Evolutionary conservation across 495 filamentous ascomycete species (phyloP).

Genomic region (Echria macrotheca): DNA sequence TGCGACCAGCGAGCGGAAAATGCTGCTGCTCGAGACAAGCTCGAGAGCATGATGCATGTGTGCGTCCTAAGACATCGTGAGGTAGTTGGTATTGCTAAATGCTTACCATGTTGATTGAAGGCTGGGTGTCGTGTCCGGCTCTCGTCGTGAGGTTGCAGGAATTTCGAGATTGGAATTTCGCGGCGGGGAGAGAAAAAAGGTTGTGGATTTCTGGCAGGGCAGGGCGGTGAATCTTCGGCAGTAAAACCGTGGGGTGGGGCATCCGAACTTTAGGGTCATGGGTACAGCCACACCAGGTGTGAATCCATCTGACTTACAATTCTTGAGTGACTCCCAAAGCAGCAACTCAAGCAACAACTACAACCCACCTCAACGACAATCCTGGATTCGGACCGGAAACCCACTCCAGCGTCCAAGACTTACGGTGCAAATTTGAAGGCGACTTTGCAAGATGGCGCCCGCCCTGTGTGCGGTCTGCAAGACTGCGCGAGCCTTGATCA

Average conservation of each 20-base stretch:
- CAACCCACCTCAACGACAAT: too few species aligned
- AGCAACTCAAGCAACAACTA: neutral
- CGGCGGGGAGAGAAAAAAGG: slow-evolving; percentile 19
- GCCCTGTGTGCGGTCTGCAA: slow-evolving; percentile 69
- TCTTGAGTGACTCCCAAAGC: neutral
- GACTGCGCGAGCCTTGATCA: slow-evolving; percentile 72
- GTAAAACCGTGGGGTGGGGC: slow-evolving; percentile 1
- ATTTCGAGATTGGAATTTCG: slow-evolving; percentile 18
- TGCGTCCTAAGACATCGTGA: slow-evolving; percentile 19
- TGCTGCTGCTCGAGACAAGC: slow-evolving; percentile 37
- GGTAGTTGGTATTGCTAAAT: slow-evolving; percentile 21
- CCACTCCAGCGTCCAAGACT: neutral
- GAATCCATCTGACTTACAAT: neutral
- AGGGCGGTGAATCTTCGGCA: slow-evolving; percentile 23
- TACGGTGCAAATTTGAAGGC: neutral
- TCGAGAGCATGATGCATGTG: slow-evolving; percentile 25
- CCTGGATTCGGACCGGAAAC: neutral
- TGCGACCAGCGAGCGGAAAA: slow-evolving; percentile 45
- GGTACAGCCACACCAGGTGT: neutral
- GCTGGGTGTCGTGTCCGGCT: slow-evolving; percentile 26
- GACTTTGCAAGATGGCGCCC: slow-evolving; percentile 38
- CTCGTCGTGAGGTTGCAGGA: slow-evolving; percentile 22
- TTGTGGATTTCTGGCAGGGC: slow-evolving; percentile 30
- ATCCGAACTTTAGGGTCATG: neutral
- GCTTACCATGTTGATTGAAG: slow-evolving; percentile 42